Evolutionary conservation across 306 rosid species (phyloP).

Genomic region (Gleditsia sinensis): DNA sequence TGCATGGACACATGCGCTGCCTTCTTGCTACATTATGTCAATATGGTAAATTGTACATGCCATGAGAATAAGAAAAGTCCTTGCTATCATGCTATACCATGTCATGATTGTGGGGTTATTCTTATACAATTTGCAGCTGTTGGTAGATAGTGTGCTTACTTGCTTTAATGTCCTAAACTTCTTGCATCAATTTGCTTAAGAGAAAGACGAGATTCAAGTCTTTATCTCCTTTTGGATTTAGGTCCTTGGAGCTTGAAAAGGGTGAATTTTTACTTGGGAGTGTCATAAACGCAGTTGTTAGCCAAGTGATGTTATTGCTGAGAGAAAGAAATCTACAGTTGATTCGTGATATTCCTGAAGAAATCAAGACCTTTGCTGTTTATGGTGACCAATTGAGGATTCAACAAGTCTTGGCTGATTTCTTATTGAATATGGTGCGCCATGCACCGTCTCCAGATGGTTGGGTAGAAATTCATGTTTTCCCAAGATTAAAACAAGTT

Average conservation of each 20-base stretch:
- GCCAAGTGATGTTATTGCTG: constrained; percentile 92
- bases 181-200: constrained; percentile 21
- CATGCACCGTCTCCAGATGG: constrained; percentile 92
- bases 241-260: constrained; percentile 90
- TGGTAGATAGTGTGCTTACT: constrained; percentile 21
- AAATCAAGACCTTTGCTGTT: constrained; percentile 85
- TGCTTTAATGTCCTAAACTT: constrained; percentile 27
- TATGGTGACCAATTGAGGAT: constrained; percentile 93
- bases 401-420: constrained; percentile 94
- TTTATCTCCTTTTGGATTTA: constrained; percentile 41
- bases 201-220: constrained; percentile 34
- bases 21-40: constrained; percentile 22
- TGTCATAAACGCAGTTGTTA: constrained; percentile 93
- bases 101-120: constrained; percentile 13
- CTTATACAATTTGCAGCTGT: constrained; percentile 5
- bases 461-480: constrained; percentile 92
- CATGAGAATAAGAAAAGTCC: constrained; percentile 22
- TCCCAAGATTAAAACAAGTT: constrained; percentile 72
- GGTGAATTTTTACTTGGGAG: constrained; percentile 85
- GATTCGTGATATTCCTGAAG: constrained; percentile 97
- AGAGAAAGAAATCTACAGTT: constrained; percentile 88
- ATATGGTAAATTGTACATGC: constrained; percentile 1
- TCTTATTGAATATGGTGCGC: constrained; percentile 87
- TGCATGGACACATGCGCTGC: background rate
- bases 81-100: constrained; percentile 18